Evolutionary conservation across 164 flowering plant genomes (phyloP), one percentile per base, ranked within the genome.

Genomic region (Aristolochia californica): DNA sequence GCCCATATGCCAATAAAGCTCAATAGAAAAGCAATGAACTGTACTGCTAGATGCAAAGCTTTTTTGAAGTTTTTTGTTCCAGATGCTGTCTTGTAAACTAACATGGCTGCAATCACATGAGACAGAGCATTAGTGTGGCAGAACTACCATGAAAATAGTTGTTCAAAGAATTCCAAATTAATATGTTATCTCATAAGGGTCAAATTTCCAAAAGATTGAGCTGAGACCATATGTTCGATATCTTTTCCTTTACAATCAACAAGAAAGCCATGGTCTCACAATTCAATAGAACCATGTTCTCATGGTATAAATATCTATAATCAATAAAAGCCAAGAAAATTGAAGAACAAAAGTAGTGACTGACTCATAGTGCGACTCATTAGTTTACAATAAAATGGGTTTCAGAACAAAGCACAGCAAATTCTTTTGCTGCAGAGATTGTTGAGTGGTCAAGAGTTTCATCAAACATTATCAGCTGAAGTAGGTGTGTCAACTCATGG

Each of bases 1-100:
- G 93, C 95, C 96, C 96, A 90, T 16, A 87, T 60, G 43, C 97
- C 99, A 60, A 94, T 69, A 22, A 76, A 4, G 62, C 95, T 77
- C 67, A 87, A 72, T 69, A 53, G 69, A 60, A 90, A 74, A 24
- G 96, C 93, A 25, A 83, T 34, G 49, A 77, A 76, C 61, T 90
- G 99, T 20, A 85, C 55, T 24, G 66, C 45, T 30, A 94, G 87
- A 68, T 94, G 99, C 51, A 90, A 87, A 22, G 68, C 43, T 72
- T 94, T 94, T 67, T 66, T 85, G 77, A 76, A 78, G 74, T 49
- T 78, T 70, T 85, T 90, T 27, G 97, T 83, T 63, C 99, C 99
- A 17, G 91, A 67, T 23, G 85, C 73, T 4, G 88, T 87, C 76
- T 85, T 89, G 76, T 89, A 93, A 43, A 87, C 96, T 69, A 93